phyloP scores from a whole-genome alignment of 106 monocot genomes.

The Dendrobium officinale region DNA sequence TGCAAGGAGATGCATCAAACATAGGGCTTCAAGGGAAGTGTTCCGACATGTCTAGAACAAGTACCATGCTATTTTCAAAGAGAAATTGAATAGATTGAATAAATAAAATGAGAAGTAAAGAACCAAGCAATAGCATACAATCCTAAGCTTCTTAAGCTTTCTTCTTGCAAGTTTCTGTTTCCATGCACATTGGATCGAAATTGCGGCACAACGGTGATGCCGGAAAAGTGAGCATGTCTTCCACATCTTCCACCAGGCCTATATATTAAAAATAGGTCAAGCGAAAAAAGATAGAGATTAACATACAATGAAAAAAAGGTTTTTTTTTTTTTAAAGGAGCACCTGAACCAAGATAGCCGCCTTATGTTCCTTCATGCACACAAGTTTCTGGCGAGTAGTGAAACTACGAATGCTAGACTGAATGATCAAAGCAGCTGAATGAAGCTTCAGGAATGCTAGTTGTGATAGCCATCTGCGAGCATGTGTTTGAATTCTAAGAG shows the following conservation, averaged over 20 bases:
- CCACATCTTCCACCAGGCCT: slow-evolving; percentile 82
- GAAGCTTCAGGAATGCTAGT: slow-evolving; percentile 28
- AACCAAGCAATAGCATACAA: slow-evolving; percentile 29
- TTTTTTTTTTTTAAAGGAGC: not conserved
- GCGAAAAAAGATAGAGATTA: not conserved
- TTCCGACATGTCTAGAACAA: not conserved
- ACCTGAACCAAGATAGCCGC: slow-evolving; percentile 77
- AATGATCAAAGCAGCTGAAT: slow-evolving; percentile 47
- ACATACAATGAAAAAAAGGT: not conserved
- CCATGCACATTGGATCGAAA: slow-evolving; percentile 83
- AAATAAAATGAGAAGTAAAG: not conserved
- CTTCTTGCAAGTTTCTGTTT: slow-evolving; percentile 67
- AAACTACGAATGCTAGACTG: slow-evolving; percentile 66
- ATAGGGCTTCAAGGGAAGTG: not conserved
- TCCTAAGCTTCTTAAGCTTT: slow-evolving; percentile 65
- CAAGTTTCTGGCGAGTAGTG: slow-evolving; percentile 30
- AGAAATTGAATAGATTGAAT: not conserved
- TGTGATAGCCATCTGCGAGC: slow-evolving; percentile 46
- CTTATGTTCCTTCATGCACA: slow-evolving; percentile 35
- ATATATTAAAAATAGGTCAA: slow-evolving; percentile 4
- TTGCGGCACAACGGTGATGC: slow-evolving; percentile 27
- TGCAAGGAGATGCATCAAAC: not conserved
- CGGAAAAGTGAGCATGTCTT: slow-evolving; percentile 28
- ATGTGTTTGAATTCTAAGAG: slow-evolving; percentile 62
- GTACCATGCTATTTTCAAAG: not conserved